Evolutionary conservation across 2,329 filamentous ascomycete species (phyloP), one percentile per base, ranked within the genome.

Genomic region (Colletotrichum sojae): DNA sequence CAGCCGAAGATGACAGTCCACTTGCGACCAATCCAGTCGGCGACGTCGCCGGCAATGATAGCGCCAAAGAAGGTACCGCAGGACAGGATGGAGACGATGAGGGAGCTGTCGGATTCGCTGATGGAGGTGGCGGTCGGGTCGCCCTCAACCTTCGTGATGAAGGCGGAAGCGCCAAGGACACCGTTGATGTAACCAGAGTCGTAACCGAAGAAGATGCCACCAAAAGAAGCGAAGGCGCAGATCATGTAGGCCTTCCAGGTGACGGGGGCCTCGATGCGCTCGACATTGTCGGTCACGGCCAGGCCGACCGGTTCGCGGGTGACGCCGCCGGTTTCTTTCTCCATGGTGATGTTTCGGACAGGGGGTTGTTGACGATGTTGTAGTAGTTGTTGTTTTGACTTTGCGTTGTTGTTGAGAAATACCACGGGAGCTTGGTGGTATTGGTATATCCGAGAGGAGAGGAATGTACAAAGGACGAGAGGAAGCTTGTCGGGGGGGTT

Each of bases 21-120:
- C 75, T 91, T 91, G 78, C 92, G 90, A 73, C 93, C 93, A 66
- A 93, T 89, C 79, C 84, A 87, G 78, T 96, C 93, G 73, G 93
- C 89, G 71, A 95, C 78, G 78, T 94, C 92, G 85, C 93, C 93
- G 67, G 91, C 92, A 71, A 94, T 89, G 73, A 95, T 76, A 65
- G 93, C 91, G 78, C 93, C 90, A 71, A 94, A 92, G 86, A 95
- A 95, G 75, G 92, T 94, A 79, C 90, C 89, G 77, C 86, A 88
- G 43, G 93, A 95, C 63, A 95, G 88, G 74, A 95, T 94, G 20
- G 92, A 94, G 76, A 90, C 90, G 77, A 94, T 89, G 48, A 89
- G 84, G 6, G 87, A 88, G 67, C 80, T 80, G 77, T 88, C 75
- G 71, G 79, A 78, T 49, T 84, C 79, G 45, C 71, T 73, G 39